Evolutionary conservation across 2,329 filamentous ascomycete genomes (phyloP).

Genomic region (Ceratocystis eucalypticola): DNA sequence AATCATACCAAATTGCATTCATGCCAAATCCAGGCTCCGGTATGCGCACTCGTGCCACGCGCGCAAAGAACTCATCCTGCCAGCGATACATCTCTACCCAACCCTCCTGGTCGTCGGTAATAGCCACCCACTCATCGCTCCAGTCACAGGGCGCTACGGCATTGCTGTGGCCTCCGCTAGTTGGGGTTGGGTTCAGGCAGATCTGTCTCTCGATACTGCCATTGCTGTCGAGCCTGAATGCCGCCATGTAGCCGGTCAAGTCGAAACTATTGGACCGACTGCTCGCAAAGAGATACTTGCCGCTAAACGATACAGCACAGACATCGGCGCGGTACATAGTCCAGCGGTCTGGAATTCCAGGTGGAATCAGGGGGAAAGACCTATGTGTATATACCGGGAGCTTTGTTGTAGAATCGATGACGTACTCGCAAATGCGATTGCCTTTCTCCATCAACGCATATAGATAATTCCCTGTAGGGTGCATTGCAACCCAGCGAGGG

Average conservation of each 20-base stretch:
- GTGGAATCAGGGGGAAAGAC: slow-evolving; percentile 65
- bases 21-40: slow-evolving; percentile 85
- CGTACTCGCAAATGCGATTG: slow-evolving; percentile 69
- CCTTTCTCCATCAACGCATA: slow-evolving; percentile 86
- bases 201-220: slow-evolving; percentile 68
- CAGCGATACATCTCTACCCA: slow-evolving; percentile 81
- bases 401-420: slow-evolving; percentile 59
- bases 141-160: slow-evolving; percentile 74
- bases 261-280: slow-evolving; percentile 64
- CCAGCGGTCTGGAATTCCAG: slow-evolving; percentile 43
- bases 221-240: slow-evolving; percentile 54
- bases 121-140: slow-evolving; percentile 77
- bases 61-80: slow-evolving; percentile 64
- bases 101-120: slow-evolving; percentile 79
- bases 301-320: slow-evolving; percentile 55
- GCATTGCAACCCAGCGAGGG: slow-evolving; percentile 78
- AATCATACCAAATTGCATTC: slow-evolving; percentile 92
- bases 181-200: slow-evolving; percentile 70
- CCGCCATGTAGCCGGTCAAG: slow-evolving; percentile 70
- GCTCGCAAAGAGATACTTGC: slow-evolving; percentile 69
- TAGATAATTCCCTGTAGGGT: slow-evolving; percentile 62
- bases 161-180: slow-evolving; percentile 77
- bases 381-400: slow-evolving; percentile 67
- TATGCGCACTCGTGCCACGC: slow-evolving; percentile 64
- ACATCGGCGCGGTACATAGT: slow-evolving; percentile 74